Percentiles rank a stretch among this genome's conserved stretches.
Conservation (phyloP, 257 asterid genomes). For the Fraxinus anomala region DNA sequence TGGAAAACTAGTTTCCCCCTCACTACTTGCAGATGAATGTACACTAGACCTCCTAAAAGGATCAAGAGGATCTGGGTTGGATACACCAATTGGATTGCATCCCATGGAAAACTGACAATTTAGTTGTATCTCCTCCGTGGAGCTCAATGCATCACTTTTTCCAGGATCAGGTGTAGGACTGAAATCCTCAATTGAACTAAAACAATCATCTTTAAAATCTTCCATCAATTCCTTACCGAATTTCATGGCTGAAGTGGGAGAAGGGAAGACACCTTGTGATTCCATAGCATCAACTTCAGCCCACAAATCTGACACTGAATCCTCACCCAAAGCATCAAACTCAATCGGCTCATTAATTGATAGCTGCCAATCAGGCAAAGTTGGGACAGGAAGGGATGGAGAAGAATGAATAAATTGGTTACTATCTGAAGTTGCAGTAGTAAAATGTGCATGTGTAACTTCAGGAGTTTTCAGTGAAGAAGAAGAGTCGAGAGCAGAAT, state of each 20-base stretch:
- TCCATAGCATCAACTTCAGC: slow-evolving; percentile 87
- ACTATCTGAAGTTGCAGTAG: slow-evolving; percentile 29
- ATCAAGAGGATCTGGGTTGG: slow-evolving; percentile 44
- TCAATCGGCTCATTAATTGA: slow-evolving; percentile 59
- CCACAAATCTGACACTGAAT: slow-evolving; percentile 66
- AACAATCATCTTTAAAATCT: slow-evolving; percentile 52
- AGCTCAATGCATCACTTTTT: slow-evolving; percentile 52
- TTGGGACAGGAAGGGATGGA: slow-evolving; percentile 39
- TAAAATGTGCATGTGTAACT: slow-evolving; percentile 34
- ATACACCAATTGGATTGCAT: slow-evolving; percentile 24
- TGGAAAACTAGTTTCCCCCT: slow-evolving; percentile 64
- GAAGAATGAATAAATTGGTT: slow-evolving; percentile 39
- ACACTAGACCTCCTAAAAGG: slow-evolving; percentile 49
- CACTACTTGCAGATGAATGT: slow-evolving; percentile 82
- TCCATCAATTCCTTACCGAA: slow-evolving; percentile 51
- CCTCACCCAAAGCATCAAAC: slow-evolving; percentile 71
- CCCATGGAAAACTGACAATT: slow-evolving; percentile 32
- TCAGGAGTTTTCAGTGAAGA: slow-evolving; percentile 46
- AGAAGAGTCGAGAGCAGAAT: slow-evolving; percentile 38
- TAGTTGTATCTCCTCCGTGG: slow-evolving; percentile 39
- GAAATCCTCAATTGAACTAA: slow-evolving; percentile 59
- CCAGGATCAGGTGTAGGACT: slow-evolving; percentile 34
- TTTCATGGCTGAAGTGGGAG: slow-evolving; percentile 59
- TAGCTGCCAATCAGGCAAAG: slow-evolving; percentile 52
- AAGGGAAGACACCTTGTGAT: slow-evolving; percentile 44